These are phyloP conservation scores for Pseudogymnoascus sp. DNA, from an alignment of 2,329 filamentous ascomycete genomes.

Conservation along the genomic window DNA sequence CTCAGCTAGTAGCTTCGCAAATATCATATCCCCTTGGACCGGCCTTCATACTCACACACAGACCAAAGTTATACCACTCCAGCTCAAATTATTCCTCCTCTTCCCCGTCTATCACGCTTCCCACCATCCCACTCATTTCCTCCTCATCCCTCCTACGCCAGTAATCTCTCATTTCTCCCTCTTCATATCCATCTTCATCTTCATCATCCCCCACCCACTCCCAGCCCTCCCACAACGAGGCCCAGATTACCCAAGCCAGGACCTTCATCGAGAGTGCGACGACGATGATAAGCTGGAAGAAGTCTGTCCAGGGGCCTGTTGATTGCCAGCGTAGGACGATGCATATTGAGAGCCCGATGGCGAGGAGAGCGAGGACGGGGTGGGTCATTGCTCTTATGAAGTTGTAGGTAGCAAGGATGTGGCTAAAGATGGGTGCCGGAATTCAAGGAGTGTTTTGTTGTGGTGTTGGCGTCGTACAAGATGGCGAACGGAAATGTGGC, in stretches of 20 bases:
- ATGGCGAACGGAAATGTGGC: background rate
- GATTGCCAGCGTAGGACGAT: background rate
- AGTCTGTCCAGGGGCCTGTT: background rate
- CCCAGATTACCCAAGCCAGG: background rate
- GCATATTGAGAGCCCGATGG: background rate
- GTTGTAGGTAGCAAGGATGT: background rate
- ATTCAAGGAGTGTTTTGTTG: background rate
- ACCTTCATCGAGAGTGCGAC: background rate
- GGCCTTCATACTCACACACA: background rate
- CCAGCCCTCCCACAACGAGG: background rate
- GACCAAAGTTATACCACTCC: background rate
- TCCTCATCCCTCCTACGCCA: background rate
- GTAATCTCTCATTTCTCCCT: background rate
- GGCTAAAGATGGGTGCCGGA: background rate
- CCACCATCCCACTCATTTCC: background rate
- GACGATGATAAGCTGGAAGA: slow-evolving; percentile 1
- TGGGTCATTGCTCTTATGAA: background rate
- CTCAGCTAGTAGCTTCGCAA: no score
- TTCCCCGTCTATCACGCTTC: background rate
- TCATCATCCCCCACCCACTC: background rate
- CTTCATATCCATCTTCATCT: background rate
- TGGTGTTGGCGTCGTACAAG: background rate
- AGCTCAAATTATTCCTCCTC: background rate
- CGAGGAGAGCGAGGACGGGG: background rate
- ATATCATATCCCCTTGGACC: no score